phyloP scores from a whole-genome alignment of 306 rosid genomes.

The Vachellia collinsii region DNA sequence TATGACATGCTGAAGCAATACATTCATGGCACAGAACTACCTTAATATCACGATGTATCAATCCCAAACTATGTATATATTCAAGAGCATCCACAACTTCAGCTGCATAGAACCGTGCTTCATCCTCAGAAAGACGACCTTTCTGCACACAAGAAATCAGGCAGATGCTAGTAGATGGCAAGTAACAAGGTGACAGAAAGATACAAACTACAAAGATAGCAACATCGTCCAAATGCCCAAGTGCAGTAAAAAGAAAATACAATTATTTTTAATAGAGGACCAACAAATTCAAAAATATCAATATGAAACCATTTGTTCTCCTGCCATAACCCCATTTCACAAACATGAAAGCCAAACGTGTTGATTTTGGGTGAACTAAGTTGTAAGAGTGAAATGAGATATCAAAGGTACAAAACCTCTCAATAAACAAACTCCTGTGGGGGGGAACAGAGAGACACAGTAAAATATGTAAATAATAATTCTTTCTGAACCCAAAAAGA shows the following conservation, averaged over 20 bases:
- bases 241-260: neutral
- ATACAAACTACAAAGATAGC: neutral
- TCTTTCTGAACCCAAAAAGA: too few species aligned
- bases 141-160: slow-evolving; percentile 66
- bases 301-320: neutral
- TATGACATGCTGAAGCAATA: slow-evolving; percentile 34
- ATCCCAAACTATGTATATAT: slow-evolving; percentile 91
- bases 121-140: slow-evolving; percentile 79
- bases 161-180: slow-evolving; percentile 35
- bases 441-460: too few species aligned
- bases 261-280: neutral
- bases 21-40: slow-evolving; percentile 51
- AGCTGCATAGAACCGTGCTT: slow-evolving; percentile 94
- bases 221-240: slow-evolving; percentile 17
- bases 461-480: too few species aligned
- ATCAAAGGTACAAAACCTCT: too few species aligned
- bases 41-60: slow-evolving; percentile 99
- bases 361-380: too few species aligned
- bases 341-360: neutral
- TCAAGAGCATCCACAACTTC: slow-evolving; percentile 98
- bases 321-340: neutral
- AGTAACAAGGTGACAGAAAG: slow-evolving; percentile 28
- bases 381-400: too few species aligned
- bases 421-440: too few species aligned
- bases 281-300: neutral